A percentile compares a stretch with the other conserved stretches of the same genome.
phyloP scores from a whole-genome alignment of 2,329 filamentous ascomycete species.

The Fusarium irregulare region DNA sequence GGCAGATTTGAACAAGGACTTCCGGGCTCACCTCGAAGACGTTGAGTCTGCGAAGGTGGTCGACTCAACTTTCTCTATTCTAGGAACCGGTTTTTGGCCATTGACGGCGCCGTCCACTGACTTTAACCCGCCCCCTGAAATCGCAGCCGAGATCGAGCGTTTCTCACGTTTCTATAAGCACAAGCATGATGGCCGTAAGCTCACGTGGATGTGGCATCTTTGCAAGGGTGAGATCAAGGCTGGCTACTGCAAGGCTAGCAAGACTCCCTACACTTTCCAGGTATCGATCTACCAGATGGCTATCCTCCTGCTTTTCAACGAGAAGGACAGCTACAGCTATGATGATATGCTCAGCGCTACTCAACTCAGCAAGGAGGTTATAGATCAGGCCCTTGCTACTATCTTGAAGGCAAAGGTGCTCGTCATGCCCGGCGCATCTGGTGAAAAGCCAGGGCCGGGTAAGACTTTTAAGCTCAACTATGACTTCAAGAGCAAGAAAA shows the following conservation, averaged over 20 bases:
- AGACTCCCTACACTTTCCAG: slow-evolving; percentile 95
- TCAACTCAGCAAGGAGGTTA: slow-evolving; percentile 79
- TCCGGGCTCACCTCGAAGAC: slow-evolving; percentile 77
- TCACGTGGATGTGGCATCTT: slow-evolving; percentile 98
- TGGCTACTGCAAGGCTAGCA: slow-evolving; percentile 88
- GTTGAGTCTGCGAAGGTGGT: slow-evolving; percentile 71
- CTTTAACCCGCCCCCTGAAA: slow-evolving; percentile 87
- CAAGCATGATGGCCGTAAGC: slow-evolving; percentile 95
- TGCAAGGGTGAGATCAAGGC: slow-evolving; percentile 98
- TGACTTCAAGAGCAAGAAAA: slow-evolving; percentile 98
- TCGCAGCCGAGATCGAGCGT: slow-evolving; percentile 87
- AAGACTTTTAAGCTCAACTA: slow-evolving; percentile 88
- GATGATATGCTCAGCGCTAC: slow-evolving; percentile 88
- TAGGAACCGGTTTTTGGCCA: slow-evolving; percentile 98
- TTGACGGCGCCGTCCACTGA: slow-evolving; percentile 86
- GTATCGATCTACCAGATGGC: slow-evolving; percentile 99
- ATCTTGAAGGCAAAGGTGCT: slow-evolving; percentile 95
- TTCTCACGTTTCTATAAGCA: slow-evolving; percentile 93
- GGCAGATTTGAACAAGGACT: slow-evolving; percentile 92
- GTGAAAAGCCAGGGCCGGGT: slow-evolving; percentile 78
- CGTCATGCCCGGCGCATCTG: slow-evolving; percentile 72
- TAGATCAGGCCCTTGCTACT: slow-evolving; percentile 87
- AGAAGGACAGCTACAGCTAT: slow-evolving; percentile 85
- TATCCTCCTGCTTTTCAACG: slow-evolving; percentile 93
- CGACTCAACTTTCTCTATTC: slow-evolving; percentile 90